Evolutionary conservation across 1,139 yeast species (phyloP), one percentile per base, ranked within the genome.

Genomic region (Taphrina pruni): DNA sequence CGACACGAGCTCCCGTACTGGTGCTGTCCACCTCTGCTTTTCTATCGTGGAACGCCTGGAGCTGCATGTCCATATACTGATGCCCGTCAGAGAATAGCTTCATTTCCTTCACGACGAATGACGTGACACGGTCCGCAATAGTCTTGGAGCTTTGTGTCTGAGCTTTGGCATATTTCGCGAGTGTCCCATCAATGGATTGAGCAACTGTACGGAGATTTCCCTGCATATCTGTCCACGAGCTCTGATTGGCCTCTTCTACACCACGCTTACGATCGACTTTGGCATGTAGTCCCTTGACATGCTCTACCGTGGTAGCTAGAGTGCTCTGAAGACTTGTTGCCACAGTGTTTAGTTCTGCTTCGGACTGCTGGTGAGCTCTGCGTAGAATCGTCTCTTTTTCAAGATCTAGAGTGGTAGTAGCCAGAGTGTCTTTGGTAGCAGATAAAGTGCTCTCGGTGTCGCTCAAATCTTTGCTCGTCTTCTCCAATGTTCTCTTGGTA

Each of bases 301-400:
- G 79, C 14, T 69, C 58, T 21, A 73, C 71, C 0, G 79, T 74
- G 35, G 73, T 72, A 46, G 77, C 76, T 52, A 79, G 72, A 9
- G 75, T 75, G 17, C 70, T 66, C 32, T 76, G 73, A 41, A 78
- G 72, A 17, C 71, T 75, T 6, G 72, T 72, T 14, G 79, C 80
- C 32, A 78, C 73, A 4, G 70, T 71, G 41, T 71, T 70, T 12
- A 78, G 73, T 54, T 78, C 75, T 8, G 70, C 70, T 61, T 78
- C 80, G 6, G 78, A 76, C 32, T 69, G 71, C 35, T 76, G 77
- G 69, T 78, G 78, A 4, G 79, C 79, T 51, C 73, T 73, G 6
- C 78, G 74, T 36, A 74, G 70, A 14, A 69, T 61, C n/a, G 71
- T 71, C 68, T 78, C 80, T 8, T 73, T 70, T 36, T 70, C 70